Conservation (phyloP, 176 grass and related monocot genomes). For the Pontederia paniculata region DNA sequence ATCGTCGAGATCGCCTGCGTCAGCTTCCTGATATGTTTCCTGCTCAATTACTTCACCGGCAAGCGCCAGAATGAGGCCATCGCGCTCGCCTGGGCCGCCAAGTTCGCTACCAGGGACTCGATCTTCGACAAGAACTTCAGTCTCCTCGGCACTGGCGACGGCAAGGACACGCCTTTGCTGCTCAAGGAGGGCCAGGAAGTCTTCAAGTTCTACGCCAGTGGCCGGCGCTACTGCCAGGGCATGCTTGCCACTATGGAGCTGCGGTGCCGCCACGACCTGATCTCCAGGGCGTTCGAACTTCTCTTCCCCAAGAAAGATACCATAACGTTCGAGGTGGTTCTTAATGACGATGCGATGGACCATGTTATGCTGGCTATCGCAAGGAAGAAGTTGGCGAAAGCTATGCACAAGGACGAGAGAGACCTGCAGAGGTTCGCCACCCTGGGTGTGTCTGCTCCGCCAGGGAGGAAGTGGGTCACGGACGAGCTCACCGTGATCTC, state of each 20-base stretch:
- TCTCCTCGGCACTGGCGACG: slow-evolving; percentile 69
- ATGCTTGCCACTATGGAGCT: slow-evolving; percentile 94
- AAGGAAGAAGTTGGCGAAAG: slow-evolving; percentile 70
- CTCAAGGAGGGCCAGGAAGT: slow-evolving; percentile 92
- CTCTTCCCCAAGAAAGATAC: slow-evolving; percentile 66
- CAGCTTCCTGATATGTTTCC: slow-evolving; percentile 83
- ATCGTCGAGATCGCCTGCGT: slow-evolving; percentile 70
- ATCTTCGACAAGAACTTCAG: slow-evolving; percentile 99
- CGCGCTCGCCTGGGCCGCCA: slow-evolving; percentile 78
- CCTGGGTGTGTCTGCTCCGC: slow-evolving; percentile 27
- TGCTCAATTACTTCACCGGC: slow-evolving; percentile 83
- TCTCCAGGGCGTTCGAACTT: slow-evolving; percentile 46
- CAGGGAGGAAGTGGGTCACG: slow-evolving; percentile 66
- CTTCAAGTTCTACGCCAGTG: slow-evolving; percentile 94
- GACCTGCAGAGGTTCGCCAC: slow-evolving; percentile 70
- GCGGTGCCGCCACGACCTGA: slow-evolving; percentile 69
- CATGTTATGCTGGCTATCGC: slow-evolving; percentile 62
- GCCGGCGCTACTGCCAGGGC: slow-evolving; percentile 81
- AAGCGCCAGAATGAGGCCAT: slow-evolving; percentile 69
- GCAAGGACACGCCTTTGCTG: slow-evolving; percentile 70
- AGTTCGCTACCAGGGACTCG: slow-evolving; percentile 64
- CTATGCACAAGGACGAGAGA: slow-evolving; percentile 81
- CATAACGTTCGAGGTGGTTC: slow-evolving; percentile 83
- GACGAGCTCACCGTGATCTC: slow-evolving; percentile 74
- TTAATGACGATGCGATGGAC: slow-evolving; percentile 94